phyloP scores from a whole-genome alignment of 768 basidiomycete genomes.

The Boletellus sp. region DNA sequence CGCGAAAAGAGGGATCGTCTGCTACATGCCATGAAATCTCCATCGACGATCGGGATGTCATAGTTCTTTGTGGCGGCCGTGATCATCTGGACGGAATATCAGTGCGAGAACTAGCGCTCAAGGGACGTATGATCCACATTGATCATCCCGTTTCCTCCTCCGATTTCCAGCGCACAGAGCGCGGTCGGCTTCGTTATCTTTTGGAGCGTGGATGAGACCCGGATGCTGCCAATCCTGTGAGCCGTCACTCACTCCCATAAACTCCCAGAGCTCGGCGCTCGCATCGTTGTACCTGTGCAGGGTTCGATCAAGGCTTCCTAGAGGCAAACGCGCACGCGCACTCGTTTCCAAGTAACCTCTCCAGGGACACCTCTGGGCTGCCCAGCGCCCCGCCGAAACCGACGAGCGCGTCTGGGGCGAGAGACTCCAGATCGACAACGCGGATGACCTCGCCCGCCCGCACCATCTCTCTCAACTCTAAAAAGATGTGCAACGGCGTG shows the following conservation, averaged over 20 bases:
- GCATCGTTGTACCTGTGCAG: slow-evolving; percentile 33
- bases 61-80: slow-evolving; percentile 34
- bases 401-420: slow-evolving; percentile 41
- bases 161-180: slow-evolving; percentile 39
- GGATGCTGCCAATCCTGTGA: background rate
- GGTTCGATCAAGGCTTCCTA: background rate
- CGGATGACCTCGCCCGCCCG: slow-evolving; percentile 45
- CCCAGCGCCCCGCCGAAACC: slow-evolving; percentile 43
- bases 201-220: slow-evolving; percentile 7
- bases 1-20: background rate
- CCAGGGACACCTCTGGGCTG: slow-evolving; percentile 37
- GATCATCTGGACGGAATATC: slow-evolving; percentile 30
- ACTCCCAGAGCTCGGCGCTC: slow-evolving; percentile 26
- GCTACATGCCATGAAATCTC: slow-evolving; percentile 40
- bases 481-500: slow-evolving; percentile 48
- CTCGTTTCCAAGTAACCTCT: slow-evolving; percentile 38
- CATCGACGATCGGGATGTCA: slow-evolving; percentile 40
- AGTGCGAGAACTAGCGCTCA: background rate
- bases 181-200: slow-evolving; percentile 34
- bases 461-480: slow-evolving; percentile 50
- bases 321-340: slow-evolving; percentile 9
- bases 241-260: slow-evolving; percentile 21
- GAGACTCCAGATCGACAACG: slow-evolving; percentile 42
- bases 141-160: slow-evolving; percentile 45
- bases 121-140: slow-evolving; percentile 24